A percentile compares a stretch with the other conserved stretches of the same genome.
Evolutionary conservation across 257 asterid species (phyloP).

Genomic region (Jaltomata sinuosa): DNA sequence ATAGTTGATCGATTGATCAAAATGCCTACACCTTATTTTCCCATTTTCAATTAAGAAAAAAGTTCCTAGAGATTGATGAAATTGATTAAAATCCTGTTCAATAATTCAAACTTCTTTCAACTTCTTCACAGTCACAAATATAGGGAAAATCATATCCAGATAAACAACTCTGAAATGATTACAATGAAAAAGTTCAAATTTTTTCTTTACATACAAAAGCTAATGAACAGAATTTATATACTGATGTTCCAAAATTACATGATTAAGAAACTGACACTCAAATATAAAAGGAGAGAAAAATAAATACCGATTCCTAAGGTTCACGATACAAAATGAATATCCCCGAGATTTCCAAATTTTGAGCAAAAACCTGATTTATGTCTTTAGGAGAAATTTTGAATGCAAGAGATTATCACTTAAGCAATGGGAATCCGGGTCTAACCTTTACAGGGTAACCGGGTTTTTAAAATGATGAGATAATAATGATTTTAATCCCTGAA

Average conservation of each 20-base stretch:
- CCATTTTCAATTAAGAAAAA: neutral
- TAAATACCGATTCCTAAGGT: neutral
- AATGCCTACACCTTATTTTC: neutral
- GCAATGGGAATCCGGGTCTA: neutral
- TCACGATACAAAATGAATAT: neutral
- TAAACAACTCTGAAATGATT: neutral
- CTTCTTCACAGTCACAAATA: neutral
- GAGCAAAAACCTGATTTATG: neutral
- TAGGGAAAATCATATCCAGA: neutral
- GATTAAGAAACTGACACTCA: neutral
- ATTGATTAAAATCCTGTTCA: neutral
- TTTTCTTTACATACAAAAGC: neutral
- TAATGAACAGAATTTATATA: neutral
- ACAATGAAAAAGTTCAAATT: neutral
- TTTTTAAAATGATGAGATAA: neutral
- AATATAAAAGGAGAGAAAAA: neutral
- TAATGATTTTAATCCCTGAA: no score
- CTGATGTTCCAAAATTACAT: neutral
- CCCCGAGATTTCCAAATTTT: neutral
- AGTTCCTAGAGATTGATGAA: neutral
- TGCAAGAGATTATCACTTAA: neutral
- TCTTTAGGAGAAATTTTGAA: neutral
- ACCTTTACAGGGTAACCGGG: neutral
- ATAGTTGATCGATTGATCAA: neutral
- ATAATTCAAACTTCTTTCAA: neutral